A percentile compares a stretch with the other conserved stretches of the same genome.
phyloP scores from a whole-genome alignment of 1,139 yeast genomes.

The Diutina catenulata region DNA sequence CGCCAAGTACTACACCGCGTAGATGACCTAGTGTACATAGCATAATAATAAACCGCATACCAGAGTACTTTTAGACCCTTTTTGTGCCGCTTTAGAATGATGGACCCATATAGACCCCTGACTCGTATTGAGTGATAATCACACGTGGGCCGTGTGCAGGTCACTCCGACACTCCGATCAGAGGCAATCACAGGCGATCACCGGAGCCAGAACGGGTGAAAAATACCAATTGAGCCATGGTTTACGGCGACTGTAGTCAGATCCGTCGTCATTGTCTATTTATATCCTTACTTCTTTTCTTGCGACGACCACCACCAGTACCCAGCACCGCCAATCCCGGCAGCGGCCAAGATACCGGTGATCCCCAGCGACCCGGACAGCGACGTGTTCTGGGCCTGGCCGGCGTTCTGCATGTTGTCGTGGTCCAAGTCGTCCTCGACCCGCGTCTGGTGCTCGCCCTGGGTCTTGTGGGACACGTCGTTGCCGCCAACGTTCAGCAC shows the following conservation, averaged over 20 bases:
- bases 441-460: conserved; percentile 17
- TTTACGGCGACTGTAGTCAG: too few relatives aligned
- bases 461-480: conserved; percentile 26
- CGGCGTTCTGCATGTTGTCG: conserved; percentile 1
- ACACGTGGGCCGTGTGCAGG: not conserved
- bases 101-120: too few relatives aligned
- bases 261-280: too few relatives aligned
- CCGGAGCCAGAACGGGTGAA: too few relatives aligned
- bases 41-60: too few relatives aligned
- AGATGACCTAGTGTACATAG: too few relatives aligned
- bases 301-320: too few relatives aligned
- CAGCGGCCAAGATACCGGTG: not conserved
- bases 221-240: too few relatives aligned
- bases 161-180: not conserved
- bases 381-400: not conserved
- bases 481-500: conserved; percentile 25
- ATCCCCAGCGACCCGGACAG: not conserved
- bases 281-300: too few relatives aligned
- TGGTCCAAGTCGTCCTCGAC: conserved; percentile 31
- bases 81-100: too few relatives aligned
- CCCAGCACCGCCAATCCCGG: not conserved
- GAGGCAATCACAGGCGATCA: too few relatives aligned
- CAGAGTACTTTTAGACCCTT: too few relatives aligned
- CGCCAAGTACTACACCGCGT: conserved; percentile 54
- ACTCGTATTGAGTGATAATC: not conserved